Conservation (phyloP, 2,329 filamentous ascomycete genomes). For the Claviceps sp. region DNA sequence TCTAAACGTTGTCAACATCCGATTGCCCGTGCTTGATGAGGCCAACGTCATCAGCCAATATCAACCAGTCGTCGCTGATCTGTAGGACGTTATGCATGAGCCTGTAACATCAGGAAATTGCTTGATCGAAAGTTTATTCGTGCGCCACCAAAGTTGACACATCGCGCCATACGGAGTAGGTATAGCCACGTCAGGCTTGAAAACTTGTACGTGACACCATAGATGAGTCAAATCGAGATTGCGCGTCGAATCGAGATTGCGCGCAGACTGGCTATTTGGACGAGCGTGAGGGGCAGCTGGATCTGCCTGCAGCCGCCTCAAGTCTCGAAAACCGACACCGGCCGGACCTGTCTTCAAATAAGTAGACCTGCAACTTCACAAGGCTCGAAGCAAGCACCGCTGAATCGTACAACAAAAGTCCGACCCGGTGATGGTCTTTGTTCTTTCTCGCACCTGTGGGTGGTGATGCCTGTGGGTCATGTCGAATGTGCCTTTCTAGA, state of each 20-base stretch:
- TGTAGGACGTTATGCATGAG: conserved; percentile 23
- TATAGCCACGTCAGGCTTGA: conserved; percentile 30
- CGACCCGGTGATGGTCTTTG: conserved; percentile 38
- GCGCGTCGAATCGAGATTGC: conserved; percentile 19
- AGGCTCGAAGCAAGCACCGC: conserved; percentile 36
- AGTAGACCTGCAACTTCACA: conserved; percentile 37
- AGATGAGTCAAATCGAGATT: conserved; percentile 34
- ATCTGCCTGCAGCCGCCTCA: conserved; percentile 32
- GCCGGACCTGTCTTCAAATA: background rate
- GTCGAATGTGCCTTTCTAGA: conserved; percentile 39
- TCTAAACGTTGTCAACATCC: too few relatives aligned
- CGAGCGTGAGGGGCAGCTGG: conserved; percentile 15
- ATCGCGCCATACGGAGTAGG: conserved; percentile 53
- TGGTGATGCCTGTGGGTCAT: conserved; percentile 28
- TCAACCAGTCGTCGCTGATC: background rate
- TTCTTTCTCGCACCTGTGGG: background rate
- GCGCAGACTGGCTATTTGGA: conserved; percentile 47
- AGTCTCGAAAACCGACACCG: conserved; percentile 30
- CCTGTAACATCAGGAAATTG: conserved; percentile 10
- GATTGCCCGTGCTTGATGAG: too few relatives aligned
- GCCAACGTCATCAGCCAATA: too few relatives aligned
- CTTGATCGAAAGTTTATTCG: background rate
- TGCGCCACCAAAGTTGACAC: conserved; percentile 50
- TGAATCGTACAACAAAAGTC: conserved; percentile 37
- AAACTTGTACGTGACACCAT: conserved; percentile 46